Conservation (phyloP, 257 asterid genomes). For the Euphrasia confusa region DNA sequence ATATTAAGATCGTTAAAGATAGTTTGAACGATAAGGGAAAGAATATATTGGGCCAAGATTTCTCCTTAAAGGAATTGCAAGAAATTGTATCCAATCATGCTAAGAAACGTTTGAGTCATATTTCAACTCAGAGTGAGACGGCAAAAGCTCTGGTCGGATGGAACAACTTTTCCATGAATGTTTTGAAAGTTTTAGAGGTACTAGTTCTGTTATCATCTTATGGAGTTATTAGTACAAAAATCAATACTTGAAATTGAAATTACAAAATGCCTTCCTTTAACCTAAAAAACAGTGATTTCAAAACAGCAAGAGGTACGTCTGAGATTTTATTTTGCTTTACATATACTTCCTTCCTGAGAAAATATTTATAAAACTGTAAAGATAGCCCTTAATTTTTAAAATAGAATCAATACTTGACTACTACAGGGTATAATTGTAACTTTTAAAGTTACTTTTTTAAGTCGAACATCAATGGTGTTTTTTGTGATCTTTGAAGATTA, state of each 20-base stretch:
- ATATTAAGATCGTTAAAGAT: constrained; percentile 1
- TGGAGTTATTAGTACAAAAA: background rate
- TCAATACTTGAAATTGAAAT: background rate
- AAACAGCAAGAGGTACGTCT: too few relatives aligned
- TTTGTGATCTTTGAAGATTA: too few relatives aligned
- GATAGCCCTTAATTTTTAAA: too few relatives aligned
- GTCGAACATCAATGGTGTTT: too few relatives aligned
- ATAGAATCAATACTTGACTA: too few relatives aligned
- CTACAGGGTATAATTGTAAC: too few relatives aligned
- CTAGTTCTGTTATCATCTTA: background rate
- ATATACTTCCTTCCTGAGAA: too few relatives aligned
- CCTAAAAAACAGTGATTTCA: too few relatives aligned
- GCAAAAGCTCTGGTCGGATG: constrained; percentile 17
- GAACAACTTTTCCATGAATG: constrained; percentile 24
- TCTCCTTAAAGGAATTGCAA: constrained; percentile 23
- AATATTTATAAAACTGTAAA: too few relatives aligned
- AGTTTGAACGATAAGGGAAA: constrained; percentile 22
- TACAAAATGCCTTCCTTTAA: too few relatives aligned
- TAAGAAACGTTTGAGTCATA: constrained; percentile 16
- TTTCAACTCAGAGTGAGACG: constrained; percentile 22
- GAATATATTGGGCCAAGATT: constrained; percentile 10
- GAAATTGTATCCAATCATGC: constrained; percentile 24
- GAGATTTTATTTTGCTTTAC: too few relatives aligned
- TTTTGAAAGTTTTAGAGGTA: constrained; percentile 31
- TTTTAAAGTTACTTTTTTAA: too few relatives aligned